Evolutionary conservation across 1,139 yeast species (phyloP).

Genomic region (Yamadazyma pseudoaaseri): DNA sequence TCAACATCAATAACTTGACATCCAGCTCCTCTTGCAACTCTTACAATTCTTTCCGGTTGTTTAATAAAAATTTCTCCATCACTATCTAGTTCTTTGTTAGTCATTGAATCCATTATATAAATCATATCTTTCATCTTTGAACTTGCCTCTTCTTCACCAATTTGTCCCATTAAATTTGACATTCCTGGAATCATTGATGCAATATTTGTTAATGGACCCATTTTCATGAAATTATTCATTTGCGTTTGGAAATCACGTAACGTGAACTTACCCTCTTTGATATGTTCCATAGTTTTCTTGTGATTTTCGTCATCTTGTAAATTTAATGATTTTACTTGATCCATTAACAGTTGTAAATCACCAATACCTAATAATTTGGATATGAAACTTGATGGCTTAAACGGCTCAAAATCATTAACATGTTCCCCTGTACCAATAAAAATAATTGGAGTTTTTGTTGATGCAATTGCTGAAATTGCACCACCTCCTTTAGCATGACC

Average conservation of each 20-base stretch:
- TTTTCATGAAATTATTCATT: constrained; percentile 90
- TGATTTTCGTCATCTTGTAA: constrained; percentile 68
- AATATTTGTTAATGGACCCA: constrained; percentile 93
- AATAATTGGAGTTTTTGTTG: constrained; percentile 93
- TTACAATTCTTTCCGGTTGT: constrained; percentile 80
- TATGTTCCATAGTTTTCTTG: constrained; percentile 87
- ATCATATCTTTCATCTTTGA: constrained; percentile 84
- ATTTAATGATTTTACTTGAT: constrained; percentile 85
- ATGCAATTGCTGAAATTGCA: constrained; percentile 98
- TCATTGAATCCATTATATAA: constrained; percentile 95
- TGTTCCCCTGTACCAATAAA: constrained; percentile 99
- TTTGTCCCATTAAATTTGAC: constrained; percentile 78
- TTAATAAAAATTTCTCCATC: constrained; percentile 82
- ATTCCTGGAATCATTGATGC: constrained; percentile 97
- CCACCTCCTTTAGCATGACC: constrained; percentile 99
- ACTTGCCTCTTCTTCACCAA: constrained; percentile 89
- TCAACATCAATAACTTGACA: constrained; percentile 92
- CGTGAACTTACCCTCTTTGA: constrained; percentile 94
- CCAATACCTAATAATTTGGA: constrained; percentile 93
- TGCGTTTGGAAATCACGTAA: constrained; percentile 90
- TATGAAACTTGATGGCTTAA: constrained; percentile 85
- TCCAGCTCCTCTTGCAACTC: constrained; percentile 97
- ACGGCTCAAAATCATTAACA: constrained; percentile 87
- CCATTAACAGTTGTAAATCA: constrained; percentile 90
- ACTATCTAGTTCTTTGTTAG: constrained; percentile 83